Evolutionary conservation across 768 basidiomycete species (phyloP).

Genomic region (Leccinum rimulosum): DNA sequence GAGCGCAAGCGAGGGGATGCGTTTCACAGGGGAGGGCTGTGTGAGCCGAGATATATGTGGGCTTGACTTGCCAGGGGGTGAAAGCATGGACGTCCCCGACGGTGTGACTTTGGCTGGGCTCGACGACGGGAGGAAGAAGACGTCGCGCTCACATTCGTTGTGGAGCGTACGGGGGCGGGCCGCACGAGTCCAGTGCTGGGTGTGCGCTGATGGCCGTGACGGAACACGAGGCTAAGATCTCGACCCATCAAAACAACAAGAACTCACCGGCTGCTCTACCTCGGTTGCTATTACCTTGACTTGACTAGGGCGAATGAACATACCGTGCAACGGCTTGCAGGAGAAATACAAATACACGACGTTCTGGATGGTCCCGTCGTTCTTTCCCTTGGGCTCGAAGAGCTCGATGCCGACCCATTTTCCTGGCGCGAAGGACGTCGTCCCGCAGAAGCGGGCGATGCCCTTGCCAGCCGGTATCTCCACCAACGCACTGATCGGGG

Average conservation of each 20-base stretch:
- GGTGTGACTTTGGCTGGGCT: conserved; percentile 56
- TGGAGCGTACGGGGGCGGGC: conserved; percentile 41
- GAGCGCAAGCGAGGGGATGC: conserved; percentile 42
- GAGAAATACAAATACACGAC: conserved; percentile 63
- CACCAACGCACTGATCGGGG: conserved; percentile 70
- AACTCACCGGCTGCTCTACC: conserved; percentile 29
- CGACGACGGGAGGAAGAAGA: conserved; percentile 57
- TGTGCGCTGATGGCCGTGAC: conserved; percentile 55
- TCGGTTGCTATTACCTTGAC: conserved; percentile 58
- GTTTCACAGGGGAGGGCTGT: conserved; percentile 54
- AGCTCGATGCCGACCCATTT: conserved; percentile 97
- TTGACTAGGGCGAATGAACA: conserved; percentile 86
- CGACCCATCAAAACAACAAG: background rate
- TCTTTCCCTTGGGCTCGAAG: conserved; percentile 83
- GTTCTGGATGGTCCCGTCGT: conserved; percentile 87
- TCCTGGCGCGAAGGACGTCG: conserved; percentile 80
- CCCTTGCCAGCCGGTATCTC: conserved; percentile 80
- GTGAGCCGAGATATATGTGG: conserved; percentile 30
- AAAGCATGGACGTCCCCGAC: conserved; percentile 24
- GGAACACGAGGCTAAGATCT: conserved; percentile 25
- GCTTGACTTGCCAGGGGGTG: conserved; percentile 29
- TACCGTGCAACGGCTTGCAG: conserved; percentile 74
- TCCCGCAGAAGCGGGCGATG: conserved; percentile 79
- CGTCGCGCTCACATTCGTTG: conserved; percentile 25
- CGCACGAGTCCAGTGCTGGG: conserved; percentile 47